phyloP scores from a whole-genome alignment of 495 filamentous ascomycete species.

The Xylaria acuta region DNA sequence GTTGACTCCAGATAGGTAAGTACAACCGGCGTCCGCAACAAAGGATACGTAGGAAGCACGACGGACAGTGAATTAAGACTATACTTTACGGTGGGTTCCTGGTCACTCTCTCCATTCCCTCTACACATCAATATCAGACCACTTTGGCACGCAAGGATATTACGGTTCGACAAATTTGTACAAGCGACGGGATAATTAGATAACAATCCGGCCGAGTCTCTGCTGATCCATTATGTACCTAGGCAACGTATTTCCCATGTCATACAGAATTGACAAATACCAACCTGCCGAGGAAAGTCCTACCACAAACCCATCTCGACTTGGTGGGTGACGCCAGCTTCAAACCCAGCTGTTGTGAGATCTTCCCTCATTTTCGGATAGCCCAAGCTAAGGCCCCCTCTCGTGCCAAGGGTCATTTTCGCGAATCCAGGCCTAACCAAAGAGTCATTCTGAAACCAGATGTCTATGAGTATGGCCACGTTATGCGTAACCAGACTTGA shows the following conservation, averaged over 20 bases:
- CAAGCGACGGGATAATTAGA: not conserved
- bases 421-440: not conserved
- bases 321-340: conserved; percentile 15
- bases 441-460: not conserved
- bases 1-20: not conserved
- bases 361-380: not conserved
- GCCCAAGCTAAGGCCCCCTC: not conserved
- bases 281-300: not conserved
- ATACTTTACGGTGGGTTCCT: not conserved
- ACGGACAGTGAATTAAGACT: not conserved
- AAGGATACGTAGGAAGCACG: not conserved
- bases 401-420: not conserved
- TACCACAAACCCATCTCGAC: not conserved
- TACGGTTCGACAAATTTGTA: not conserved
- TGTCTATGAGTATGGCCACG: not conserved
- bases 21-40: not conserved
- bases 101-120: not conserved
- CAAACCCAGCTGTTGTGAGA: not conserved
- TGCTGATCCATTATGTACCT: not conserved
- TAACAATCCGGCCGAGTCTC: not conserved
- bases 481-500: not conserved
- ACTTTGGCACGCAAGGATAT: not conserved
- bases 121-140: not conserved
- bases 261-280: not conserved
- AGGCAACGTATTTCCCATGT: not conserved